Evolutionary conservation across 2,329 filamentous ascomycete genomes (phyloP), one percentile per base, ranked within the genome.

Genomic region (Talaromyces albobiverticillius): DNA sequence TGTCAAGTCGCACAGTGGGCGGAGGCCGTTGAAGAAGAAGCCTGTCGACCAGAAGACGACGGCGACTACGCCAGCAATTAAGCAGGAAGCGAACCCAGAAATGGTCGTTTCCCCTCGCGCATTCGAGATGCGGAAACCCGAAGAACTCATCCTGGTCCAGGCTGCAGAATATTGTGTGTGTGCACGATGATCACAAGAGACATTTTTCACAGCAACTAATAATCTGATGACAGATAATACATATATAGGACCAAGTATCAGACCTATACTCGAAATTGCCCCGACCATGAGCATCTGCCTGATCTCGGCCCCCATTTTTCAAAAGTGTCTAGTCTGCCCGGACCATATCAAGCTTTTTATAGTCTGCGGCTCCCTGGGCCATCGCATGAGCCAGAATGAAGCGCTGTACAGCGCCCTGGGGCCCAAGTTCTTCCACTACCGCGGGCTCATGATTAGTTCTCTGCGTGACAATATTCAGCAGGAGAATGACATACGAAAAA

Each of bases 331-430:
- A 16, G 46, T 50, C 1, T 59, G 57, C 3, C 66, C 70, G 7
- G 65, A 67, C n/a, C 60, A 67, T 50, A 51, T 71, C 8, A 61
- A 54, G 26, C 54, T 67, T 31, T 59, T 61, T 13, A 59, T 70
- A 3, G 54, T 70, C 10, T 69, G 68, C 45, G 64, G 68, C 61
- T 59, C 65, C 8, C 54, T 73, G 11, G 66, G 62, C 23, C 71
- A 74, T 49, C 63, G 67, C 31, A 64, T 71, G 20, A 71, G 69
- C 58, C 62, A 62, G 7, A 54, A n/a, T n/a, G 32, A 10, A 34
- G 7, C 32, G 13, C 32, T 14, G 16, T 51, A 5, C 18, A 58
- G 1, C 56, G 52, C 18, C 54, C 55, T 73, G 25, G 32, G 52
- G 1, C 56, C 59, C 49, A 63, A 46, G 6, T 70, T 69, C 41